Percentiles rank a stretch among this genome's conserved stretches.
These are phyloP conservation scores for Pezizomycotina sp. DNA, from an alignment of 2,329 filamentous ascomycete species.

Conservation along the genomic window DNA sequence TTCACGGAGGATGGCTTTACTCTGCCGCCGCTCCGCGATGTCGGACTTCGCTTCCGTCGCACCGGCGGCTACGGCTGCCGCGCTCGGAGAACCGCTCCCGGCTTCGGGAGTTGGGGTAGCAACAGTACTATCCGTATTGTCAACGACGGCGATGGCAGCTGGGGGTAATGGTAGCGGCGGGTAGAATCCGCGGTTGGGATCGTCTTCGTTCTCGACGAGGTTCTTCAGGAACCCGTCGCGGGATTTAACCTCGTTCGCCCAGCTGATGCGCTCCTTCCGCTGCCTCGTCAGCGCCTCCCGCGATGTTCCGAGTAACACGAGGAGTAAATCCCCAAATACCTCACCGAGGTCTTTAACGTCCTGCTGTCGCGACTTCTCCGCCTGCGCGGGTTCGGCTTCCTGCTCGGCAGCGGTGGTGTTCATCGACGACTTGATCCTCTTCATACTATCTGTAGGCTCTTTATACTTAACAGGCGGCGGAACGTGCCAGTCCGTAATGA, in stretches of 20 bases:
- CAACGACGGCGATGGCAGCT: conserved; percentile 16
- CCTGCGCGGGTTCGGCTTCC: no score
- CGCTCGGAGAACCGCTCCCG: no score
- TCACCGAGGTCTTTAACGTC: conserved; percentile 15
- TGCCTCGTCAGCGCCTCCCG: conserved; percentile 12
- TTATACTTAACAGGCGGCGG: no score
- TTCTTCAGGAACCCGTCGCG: conserved; percentile 17
- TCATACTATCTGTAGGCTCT: conserved; percentile 5
- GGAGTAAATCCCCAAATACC: conserved; percentile 8
- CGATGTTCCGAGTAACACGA: conserved; percentile 13
- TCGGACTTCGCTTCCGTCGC: no score
- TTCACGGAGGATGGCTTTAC: no score
- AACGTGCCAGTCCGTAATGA: conserved; percentile 13
- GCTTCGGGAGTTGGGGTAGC: no score
- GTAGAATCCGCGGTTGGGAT: conserved; percentile 10
- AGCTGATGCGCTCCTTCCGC: conserved; percentile 14
- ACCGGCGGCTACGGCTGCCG: no score
- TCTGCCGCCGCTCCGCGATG: no score
- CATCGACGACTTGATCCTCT: conserved; percentile 8
- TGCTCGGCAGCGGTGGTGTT: conserved; percentile 5
- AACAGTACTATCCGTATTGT: conserved; percentile 11
- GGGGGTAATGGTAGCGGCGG: conserved; percentile 10
- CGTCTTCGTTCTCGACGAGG: conserved; percentile 10
- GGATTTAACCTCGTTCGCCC: conserved; percentile 14
- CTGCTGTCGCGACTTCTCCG: conserved; percentile 9